Conservation (phyloP, 1,284 basidiomycete genomes). For the Sanghuangporus weigelae region DNA sequence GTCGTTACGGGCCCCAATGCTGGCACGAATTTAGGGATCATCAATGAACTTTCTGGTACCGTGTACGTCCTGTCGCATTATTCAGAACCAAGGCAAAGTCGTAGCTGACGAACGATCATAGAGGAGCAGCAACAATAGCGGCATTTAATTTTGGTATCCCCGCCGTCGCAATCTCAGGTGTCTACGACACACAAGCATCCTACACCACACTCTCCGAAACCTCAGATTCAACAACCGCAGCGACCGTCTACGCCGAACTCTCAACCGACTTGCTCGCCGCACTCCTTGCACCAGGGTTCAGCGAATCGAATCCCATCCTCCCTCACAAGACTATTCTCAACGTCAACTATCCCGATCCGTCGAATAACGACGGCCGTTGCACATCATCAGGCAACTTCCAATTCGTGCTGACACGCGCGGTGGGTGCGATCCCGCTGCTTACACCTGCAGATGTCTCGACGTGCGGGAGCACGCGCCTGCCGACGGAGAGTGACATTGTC, state of each 20-base stretch:
- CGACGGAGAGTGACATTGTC: conserved; percentile 36
- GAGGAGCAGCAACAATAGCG: conserved; percentile 44
- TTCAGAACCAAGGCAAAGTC: background rate
- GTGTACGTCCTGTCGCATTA: conserved; percentile 32
- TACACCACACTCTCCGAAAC: conserved; percentile 40
- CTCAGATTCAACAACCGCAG: conserved; percentile 31
- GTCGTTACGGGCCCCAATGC: conserved; percentile 49
- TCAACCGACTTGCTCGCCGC: conserved; percentile 35
- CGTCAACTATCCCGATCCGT: conserved; percentile 44
- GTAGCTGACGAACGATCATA: conserved; percentile 19
- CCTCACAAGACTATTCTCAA: conserved; percentile 39
- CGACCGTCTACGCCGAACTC: conserved; percentile 39
- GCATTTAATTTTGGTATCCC: conserved; percentile 39
- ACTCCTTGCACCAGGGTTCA: conserved; percentile 27
- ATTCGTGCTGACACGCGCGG: conserved; percentile 29
- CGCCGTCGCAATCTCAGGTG: conserved; percentile 44
- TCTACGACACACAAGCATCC: conserved; percentile 35
- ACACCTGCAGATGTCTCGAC: conserved; percentile 27
- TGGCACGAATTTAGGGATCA: conserved; percentile 30
- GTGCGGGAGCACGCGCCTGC: conserved; percentile 37
- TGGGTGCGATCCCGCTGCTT: conserved; percentile 7
- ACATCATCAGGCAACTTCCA: conserved; percentile 31
- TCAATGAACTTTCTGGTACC: conserved; percentile 38
- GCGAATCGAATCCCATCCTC: conserved; percentile 30
- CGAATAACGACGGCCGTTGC: conserved; percentile 27